Conservation (phyloP, 2,329 filamentous ascomycete species). For the Saccharata proteae region DNA sequence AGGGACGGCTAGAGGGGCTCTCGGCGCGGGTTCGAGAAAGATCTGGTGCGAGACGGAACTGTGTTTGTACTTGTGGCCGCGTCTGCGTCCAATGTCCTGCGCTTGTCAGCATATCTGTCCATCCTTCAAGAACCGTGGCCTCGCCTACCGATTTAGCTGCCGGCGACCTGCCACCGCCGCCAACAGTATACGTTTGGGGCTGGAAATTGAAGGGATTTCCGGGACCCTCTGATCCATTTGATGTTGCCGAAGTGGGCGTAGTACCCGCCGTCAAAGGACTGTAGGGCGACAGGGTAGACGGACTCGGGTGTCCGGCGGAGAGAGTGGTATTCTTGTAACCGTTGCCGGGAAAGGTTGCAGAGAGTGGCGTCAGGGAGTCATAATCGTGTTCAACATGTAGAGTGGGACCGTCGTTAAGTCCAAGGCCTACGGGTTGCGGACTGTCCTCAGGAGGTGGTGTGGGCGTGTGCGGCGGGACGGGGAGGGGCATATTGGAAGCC, state of each 20-base stretch:
- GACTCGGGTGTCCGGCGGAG: constrained; percentile 14
- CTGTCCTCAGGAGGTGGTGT: constrained; percentile 48
- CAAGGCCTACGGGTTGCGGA: constrained; percentile 19
- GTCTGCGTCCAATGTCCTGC: constrained; percentile 78
- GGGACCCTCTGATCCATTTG: no score
- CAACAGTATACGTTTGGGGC: constrained; percentile 41
- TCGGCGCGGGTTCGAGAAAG: constrained; percentile 79
- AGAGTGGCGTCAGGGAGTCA: constrained; percentile 27
- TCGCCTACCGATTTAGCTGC: constrained; percentile 59
- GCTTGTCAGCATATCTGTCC: background rate
- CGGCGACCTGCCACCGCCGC: constrained; percentile 57
- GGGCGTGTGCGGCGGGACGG: constrained; percentile 49
- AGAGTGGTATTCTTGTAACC: constrained; percentile 16
- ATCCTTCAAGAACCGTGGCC: background rate
- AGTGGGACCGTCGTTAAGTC: constrained; percentile 16
- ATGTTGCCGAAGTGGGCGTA: no score
- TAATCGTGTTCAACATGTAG: constrained; percentile 13
- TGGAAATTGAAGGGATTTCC: constrained; percentile 89
- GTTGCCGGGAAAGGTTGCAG: constrained; percentile 21
- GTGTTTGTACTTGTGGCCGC: constrained; percentile 96
- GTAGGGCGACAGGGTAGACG: constrained; percentile 53
- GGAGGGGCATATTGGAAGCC: constrained; percentile 46
- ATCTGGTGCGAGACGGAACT: constrained; percentile 94
- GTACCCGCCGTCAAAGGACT: constrained; percentile 58
- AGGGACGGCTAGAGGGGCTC: constrained; percentile 77